These are phyloP conservation scores for Entophlyctis luteolus DNA, from an alignment of 192 early-diverging fungal species.

Conservation along the genomic window DNA sequence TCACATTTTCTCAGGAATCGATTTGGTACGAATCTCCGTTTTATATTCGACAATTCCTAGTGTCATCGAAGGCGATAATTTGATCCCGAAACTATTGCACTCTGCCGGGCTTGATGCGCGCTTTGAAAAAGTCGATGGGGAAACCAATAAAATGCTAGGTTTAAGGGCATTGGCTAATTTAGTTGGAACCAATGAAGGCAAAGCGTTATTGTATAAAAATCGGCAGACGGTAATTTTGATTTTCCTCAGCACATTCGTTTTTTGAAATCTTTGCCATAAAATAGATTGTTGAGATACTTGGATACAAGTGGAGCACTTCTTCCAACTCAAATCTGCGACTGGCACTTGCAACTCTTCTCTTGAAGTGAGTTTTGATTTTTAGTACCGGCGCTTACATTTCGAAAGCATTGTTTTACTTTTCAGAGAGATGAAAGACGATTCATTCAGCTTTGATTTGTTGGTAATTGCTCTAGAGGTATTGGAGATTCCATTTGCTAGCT, in stretches of 20 bases:
- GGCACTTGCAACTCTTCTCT: constrained; percentile 37
- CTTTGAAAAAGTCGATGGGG: constrained; percentile 33
- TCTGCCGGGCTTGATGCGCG: constrained; percentile 5
- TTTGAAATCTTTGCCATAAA: not conserved
- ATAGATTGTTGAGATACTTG: constrained; percentile 32
- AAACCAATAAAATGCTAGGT: constrained; percentile 77
- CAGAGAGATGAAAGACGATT: constrained; percentile 42
- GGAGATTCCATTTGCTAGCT: not conserved
- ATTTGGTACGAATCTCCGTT: constrained; percentile 71
- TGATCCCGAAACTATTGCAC: constrained; percentile 16
- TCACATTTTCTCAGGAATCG: constrained; percentile 46
- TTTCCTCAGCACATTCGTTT: not conserved
- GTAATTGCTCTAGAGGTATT: constrained; percentile 48
- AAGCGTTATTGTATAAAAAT: constrained; percentile 31
- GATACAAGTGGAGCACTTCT: constrained; percentile 2
- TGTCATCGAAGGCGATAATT: not conserved
- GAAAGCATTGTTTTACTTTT: constrained; percentile 49
- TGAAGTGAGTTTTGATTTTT: constrained; percentile 37
- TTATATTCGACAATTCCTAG: constrained; percentile 43
- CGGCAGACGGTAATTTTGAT: constrained; percentile 25
- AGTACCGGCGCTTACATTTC: not conserved
- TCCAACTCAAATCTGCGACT: constrained; percentile 42
- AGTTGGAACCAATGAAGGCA: constrained; percentile 56
- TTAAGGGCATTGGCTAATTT: constrained; percentile 68
- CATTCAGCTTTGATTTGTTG: constrained; percentile 47